Conservation (phyloP, 2,329 filamentous ascomycete species). For the Sclerotinia glacialis region DNA sequence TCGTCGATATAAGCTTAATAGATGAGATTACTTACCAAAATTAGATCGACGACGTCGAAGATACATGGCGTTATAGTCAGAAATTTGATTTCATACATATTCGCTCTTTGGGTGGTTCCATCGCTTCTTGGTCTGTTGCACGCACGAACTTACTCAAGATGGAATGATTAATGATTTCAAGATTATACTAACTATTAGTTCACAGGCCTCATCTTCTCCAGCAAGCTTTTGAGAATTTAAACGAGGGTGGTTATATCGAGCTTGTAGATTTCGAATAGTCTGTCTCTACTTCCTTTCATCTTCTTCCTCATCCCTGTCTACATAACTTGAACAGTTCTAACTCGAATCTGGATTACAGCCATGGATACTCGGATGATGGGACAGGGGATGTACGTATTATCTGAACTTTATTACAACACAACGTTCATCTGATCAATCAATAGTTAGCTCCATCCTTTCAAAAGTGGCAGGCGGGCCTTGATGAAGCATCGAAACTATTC, state of each 20-base stretch:
- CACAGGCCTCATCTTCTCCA: conserved; percentile 34
- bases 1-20: not conserved
- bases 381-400: conserved; percentile 2
- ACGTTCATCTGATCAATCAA: not conserved
- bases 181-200: not conserved
- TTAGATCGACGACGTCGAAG: conserved; percentile 38
- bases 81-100: conserved; percentile 21
- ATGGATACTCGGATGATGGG: conserved; percentile 14
- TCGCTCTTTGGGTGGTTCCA: conserved; percentile 29
- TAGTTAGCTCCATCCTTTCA: conserved; percentile 22
- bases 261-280: conserved; percentile 32
- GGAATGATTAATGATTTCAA: not conserved
- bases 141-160: not conserved
- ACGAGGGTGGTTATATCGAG: conserved; percentile 35
- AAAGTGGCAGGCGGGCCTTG: conserved; percentile 28
- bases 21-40: not conserved
- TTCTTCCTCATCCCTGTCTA: not conserved
- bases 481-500: conserved; percentile 39
- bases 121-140: conserved; percentile 42
- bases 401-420: not conserved
- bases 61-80: conserved; percentile 34
- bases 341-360: not conserved
- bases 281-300: conserved; percentile 15
- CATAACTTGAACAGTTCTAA: not conserved
- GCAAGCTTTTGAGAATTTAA: conserved; percentile 29